Base-by-base conservation (phyloP, 257 asterid genomes). In the Fraxinus cuspidata region DNA sequence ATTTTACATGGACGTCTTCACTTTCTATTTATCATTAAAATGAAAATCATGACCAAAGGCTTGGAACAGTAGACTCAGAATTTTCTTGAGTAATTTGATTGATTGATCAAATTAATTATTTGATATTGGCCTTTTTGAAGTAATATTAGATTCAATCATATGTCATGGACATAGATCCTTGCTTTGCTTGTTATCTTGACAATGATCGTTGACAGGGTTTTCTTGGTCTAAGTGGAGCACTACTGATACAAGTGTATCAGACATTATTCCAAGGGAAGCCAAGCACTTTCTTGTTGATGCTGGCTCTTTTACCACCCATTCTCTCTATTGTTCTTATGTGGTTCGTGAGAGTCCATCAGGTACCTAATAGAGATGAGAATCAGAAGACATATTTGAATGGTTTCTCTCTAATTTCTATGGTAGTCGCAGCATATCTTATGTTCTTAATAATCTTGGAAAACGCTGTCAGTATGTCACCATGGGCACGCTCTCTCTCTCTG, bases 211-310 rank as follows among this genome's bases (percentile, higher is more conserved):
- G 82, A 73, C 89, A 90, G 99, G 99, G 99, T 23, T 95, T 89
- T 79, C 96, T 95, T 75, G 99, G 99, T 4, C 84, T 95, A 79
- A 93, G 99, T 81, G 99, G 99, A 74, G 97, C 99, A 72, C 81
- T 95, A 38, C 84, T 93, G 35, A 90, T 95, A 73, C 99, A 95
- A 83, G 85, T 90, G 12, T 91, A 93, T 83, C 88, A 88, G 70
- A 80, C 96, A 60, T 70, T 93, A 85, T 95, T 88, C 79, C 77
- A 85, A 38, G 92, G 89, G 66, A 84, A 86, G 81, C 99, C 96
- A 6, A 85, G 88, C 84, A 87, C 88, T 42, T 91, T 95, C 85
- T 80, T 95, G 32, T 82, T 95, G 47, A 89, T 91, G 85, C 94
- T 95, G 56, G 96, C 99, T 3, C 29, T 91, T 11, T 60, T 90